Percentiles rank a stretch among this genome's conserved stretches.
These are phyloP conservation scores for Torulaspora gathmanii DNA, from an alignment of 805 yeast species.

Conservation along the genomic window DNA sequence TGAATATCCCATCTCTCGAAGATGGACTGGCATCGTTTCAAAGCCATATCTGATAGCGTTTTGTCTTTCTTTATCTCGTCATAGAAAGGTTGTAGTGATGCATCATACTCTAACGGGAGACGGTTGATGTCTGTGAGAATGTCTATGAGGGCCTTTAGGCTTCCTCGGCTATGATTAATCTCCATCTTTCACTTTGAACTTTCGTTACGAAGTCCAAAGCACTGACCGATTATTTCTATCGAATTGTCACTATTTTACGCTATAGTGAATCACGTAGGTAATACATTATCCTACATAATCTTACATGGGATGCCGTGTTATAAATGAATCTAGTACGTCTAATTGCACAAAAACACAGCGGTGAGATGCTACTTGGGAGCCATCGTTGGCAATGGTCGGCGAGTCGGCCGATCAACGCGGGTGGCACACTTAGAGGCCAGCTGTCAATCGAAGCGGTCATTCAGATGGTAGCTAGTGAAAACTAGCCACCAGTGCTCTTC, in stretches of 20 bases:
- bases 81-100: constrained; percentile 10
- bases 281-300: too few species aligned
- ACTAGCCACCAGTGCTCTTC: too few species aligned
- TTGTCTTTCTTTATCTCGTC: constrained; percentile 8
- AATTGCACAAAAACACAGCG: too few species aligned
- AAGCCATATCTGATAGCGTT: constrained; percentile 4
- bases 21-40: constrained; percentile 11
- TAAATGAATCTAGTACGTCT: too few species aligned
- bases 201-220: not conserved
- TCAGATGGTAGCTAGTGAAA: not conserved
- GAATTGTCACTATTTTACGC: not conserved
- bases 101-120: constrained; percentile 9
- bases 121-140: constrained; percentile 7
- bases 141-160: not conserved
- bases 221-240: not conserved
- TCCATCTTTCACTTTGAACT: not conserved
- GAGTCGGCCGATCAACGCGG: too few species aligned
- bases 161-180: not conserved
- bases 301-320: too few species aligned
- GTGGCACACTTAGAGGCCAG: not conserved
- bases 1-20: constrained; percentile 13
- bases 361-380: too few species aligned
- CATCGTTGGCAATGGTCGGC: too few species aligned
- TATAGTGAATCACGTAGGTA: too few species aligned
- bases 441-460: not conserved